Evolutionary conservation across 73 alveolate genomes (phyloP).

Genomic region (Uronychia setigera): DNA sequence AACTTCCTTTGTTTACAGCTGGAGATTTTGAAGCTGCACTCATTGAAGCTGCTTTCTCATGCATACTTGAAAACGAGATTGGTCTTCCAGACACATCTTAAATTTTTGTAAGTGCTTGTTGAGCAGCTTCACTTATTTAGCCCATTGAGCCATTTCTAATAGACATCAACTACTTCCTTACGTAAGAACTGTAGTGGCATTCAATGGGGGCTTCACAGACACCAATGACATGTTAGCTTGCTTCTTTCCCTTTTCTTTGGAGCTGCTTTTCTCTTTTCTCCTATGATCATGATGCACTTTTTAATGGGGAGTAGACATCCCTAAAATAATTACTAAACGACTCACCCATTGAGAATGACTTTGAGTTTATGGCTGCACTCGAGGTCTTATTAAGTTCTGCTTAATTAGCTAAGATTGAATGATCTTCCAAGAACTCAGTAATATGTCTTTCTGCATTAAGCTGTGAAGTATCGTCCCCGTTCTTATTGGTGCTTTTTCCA

Average conservation of each 20-base stretch:
- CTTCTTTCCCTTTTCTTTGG: too few species aligned
- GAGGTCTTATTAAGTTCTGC: not conserved
- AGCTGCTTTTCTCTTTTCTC: not conserved
- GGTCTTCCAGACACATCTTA: not conserved
- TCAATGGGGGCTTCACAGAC: not conserved
- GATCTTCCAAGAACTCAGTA: not conserved
- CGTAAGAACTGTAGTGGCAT: not conserved
- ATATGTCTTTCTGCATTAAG: not conserved
- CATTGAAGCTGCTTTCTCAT: not conserved
- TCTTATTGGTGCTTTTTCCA: not conserved
- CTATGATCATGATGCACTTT: not conserved
- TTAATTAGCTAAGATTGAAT: not conserved
- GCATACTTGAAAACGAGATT: not conserved
- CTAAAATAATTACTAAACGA: not conserved
- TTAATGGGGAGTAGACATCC: not conserved
- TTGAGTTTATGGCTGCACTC: not conserved
- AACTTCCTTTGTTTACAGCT: not conserved
- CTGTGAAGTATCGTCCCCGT: not conserved
- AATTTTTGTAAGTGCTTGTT: not conserved
- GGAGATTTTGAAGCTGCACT: not conserved
- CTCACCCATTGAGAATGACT: not conserved
- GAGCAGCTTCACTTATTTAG: not conserved
- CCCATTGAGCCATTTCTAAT: not conserved
- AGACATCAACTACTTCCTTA: not conserved
- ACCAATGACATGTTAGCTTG: not conserved